Evolutionary conservation across 208 protist species (phyloP).

Genomic region (Perkinsela sp.): DNA sequence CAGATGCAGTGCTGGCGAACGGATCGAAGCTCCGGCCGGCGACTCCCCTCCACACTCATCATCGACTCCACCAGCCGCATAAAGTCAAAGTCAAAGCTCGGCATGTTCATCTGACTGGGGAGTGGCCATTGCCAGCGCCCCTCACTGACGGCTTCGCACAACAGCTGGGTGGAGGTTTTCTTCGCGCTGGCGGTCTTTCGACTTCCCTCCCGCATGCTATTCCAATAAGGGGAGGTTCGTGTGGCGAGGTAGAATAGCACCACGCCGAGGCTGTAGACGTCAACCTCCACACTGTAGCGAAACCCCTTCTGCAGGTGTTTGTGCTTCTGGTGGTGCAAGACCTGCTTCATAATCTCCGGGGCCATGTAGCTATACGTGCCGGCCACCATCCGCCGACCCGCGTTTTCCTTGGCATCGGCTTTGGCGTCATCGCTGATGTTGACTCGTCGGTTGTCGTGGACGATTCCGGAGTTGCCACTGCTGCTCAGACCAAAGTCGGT

Average conservation of each 20-base stretch:
- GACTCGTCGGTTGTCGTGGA: neutral
- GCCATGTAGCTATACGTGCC: constrained; percentile 70
- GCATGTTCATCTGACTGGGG: constrained; percentile 5
- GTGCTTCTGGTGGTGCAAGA: constrained; percentile 33
- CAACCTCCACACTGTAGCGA: constrained; percentile 48
- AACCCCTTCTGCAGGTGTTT: constrained; percentile 7
- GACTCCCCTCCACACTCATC: constrained; percentile 14
- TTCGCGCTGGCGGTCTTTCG: constrained; percentile 19
- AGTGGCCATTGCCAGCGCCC: constrained; percentile 41
- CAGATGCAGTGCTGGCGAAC: constrained; percentile 34
- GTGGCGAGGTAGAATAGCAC: constrained; percentile 52
- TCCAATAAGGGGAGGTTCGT: constrained; percentile 38
- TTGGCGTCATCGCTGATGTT: constrained; percentile 5
- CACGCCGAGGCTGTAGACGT: constrained; percentile 60
- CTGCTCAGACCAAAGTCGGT: constrained; percentile 63
- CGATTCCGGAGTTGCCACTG: constrained; percentile 4
- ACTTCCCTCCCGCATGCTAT: constrained; percentile 21
- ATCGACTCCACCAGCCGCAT: constrained; percentile 24
- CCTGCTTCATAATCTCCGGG: constrained; percentile 43
- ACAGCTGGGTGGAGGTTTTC: constrained; percentile 22
- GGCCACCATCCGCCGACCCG: constrained; percentile 47
- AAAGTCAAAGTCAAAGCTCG: constrained; percentile 17
- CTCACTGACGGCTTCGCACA: constrained; percentile 32
- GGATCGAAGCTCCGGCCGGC: constrained; percentile 25
- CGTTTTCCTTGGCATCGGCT: constrained; percentile 20